phyloP scores from a whole-genome alignment of 2,329 filamentous ascomycete species.

The Trichoderma afroharzianum region DNA sequence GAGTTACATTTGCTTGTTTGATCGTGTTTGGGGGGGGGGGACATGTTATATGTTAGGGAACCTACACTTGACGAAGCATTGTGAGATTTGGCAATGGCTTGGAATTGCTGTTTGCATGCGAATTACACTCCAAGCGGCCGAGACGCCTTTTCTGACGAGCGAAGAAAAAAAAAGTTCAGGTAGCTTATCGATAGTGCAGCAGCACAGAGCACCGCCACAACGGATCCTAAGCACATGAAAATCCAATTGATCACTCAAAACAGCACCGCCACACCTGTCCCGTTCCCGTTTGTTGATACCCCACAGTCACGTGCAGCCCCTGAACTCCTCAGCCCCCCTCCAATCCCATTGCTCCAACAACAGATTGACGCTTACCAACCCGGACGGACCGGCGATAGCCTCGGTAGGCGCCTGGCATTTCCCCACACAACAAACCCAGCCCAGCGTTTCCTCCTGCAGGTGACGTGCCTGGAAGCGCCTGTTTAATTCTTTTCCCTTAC shows the following conservation, averaged over 20 bases:
- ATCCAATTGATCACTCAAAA: background rate
- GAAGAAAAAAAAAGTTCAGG: slow-evolving; percentile 26
- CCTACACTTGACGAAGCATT: slow-evolving; percentile 51
- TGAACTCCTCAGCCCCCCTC: background rate
- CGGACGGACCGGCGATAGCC: slow-evolving; percentile 18
- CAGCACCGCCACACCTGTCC: background rate
- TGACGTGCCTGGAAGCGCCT: slow-evolving; percentile 13
- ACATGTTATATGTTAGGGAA: background rate
- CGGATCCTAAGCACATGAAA: background rate
- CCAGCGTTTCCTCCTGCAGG: background rate
- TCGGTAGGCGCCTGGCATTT: slow-evolving; percentile 15
- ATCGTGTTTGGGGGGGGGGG: background rate
- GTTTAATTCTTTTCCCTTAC: background rate
- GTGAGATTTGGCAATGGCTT: slow-evolving; percentile 23
- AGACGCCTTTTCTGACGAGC: slow-evolving; percentile 2
- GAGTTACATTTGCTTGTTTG: background rate
- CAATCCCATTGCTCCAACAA: background rate
- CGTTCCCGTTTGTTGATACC: slow-evolving; percentile 17
- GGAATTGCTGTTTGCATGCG: background rate
- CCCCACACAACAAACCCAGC: slow-evolving; percentile 10
- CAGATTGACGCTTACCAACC: slow-evolving; percentile 8
- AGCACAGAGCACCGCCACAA: background rate
- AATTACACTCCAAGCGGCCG: background rate
- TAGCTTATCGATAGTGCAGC: slow-evolving; percentile 34
- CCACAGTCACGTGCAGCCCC: slow-evolving; percentile 35